phyloP scores from a whole-genome alignment of 2,329 filamentous ascomycete genomes.

The Aspergillus brasiliensis region DNA sequence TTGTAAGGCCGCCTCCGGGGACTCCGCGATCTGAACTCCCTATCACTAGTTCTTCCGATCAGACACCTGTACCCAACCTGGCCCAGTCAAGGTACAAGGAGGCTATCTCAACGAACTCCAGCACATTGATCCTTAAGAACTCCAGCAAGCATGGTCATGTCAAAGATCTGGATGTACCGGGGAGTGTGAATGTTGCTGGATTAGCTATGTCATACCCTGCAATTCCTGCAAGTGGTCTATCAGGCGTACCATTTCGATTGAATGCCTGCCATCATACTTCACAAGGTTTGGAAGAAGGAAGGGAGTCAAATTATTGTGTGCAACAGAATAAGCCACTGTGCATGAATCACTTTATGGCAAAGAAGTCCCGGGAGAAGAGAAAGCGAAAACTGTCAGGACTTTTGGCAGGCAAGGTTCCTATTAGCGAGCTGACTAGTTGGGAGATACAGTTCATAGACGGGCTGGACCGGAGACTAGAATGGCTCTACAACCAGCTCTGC shows the following conservation, averaged over 20 bases:
- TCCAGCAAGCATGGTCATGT: not conserved
- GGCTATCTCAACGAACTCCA: not conserved
- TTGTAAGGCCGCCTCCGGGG: constrained; percentile 37
- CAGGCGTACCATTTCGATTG: not conserved
- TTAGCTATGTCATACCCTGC: not conserved
- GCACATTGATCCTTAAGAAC: not conserved
- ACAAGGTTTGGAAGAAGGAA: not conserved
- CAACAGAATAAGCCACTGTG: not conserved
- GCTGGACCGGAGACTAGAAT: constrained; percentile 41
- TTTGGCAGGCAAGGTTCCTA: not conserved
- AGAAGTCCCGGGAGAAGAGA: not conserved
- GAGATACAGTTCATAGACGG: constrained; percentile 40
- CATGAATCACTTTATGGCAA: not conserved
- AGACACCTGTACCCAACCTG: not conserved
- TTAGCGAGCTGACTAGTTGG: constrained; percentile 32
- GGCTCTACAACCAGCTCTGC: constrained; percentile 41
- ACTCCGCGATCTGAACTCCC: constrained; percentile 36
- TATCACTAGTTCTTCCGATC: constrained; percentile 22
- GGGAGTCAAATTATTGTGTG: not conserved
- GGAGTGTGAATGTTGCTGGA: not conserved
- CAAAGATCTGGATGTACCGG: not conserved
- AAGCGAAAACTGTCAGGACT: not conserved
- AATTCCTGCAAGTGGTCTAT: not conserved
- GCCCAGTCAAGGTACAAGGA: not conserved
- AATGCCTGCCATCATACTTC: no score